A percentile compares a stretch with the other conserved stretches of the same genome.
Evolutionary conservation across 371 early-diverging fungal species (phyloP).

Genomic region (Mortierella polycephala): DNA sequence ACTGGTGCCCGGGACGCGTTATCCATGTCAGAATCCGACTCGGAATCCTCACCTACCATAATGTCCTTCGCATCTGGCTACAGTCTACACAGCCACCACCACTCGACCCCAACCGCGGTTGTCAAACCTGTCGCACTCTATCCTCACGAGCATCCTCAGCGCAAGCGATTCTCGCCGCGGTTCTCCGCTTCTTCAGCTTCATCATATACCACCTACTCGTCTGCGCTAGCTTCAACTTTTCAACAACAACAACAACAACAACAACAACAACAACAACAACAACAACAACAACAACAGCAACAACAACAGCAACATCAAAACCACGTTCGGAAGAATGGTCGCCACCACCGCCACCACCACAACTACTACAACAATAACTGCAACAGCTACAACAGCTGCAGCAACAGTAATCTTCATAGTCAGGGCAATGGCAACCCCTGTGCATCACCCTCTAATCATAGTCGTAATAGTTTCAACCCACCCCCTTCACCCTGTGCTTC

Average conservation of each 20-base stretch:
- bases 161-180: constrained; percentile 30
- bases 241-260: constrained; percentile 28
- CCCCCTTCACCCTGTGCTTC: constrained; percentile 29
- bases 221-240: constrained; percentile 34
- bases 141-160: constrained; percentile 41
- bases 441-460: background rate
- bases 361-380: background rate
- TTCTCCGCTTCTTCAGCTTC: constrained; percentile 16
- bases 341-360: background rate
- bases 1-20: constrained; percentile 7
- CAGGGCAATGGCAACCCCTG: background rate
- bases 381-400: background rate
- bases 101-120: constrained; percentile 1
- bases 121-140: constrained; percentile 34
- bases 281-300: constrained; percentile 26
- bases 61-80: constrained; percentile 35
- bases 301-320: constrained; percentile 6
- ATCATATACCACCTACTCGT: constrained; percentile 37
- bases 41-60: constrained; percentile 14
- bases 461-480: constrained; percentile 13
- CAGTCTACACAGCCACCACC: constrained; percentile 9
- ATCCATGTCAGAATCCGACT: background rate
- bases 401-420: constrained; percentile 1
- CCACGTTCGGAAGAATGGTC: background rate
- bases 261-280: constrained; percentile 10